A percentile compares a stretch with the other conserved stretches of the same genome.
phyloP scores from a whole-genome alignment of 139 green algal species.

The Micractinium sp. region DNA sequence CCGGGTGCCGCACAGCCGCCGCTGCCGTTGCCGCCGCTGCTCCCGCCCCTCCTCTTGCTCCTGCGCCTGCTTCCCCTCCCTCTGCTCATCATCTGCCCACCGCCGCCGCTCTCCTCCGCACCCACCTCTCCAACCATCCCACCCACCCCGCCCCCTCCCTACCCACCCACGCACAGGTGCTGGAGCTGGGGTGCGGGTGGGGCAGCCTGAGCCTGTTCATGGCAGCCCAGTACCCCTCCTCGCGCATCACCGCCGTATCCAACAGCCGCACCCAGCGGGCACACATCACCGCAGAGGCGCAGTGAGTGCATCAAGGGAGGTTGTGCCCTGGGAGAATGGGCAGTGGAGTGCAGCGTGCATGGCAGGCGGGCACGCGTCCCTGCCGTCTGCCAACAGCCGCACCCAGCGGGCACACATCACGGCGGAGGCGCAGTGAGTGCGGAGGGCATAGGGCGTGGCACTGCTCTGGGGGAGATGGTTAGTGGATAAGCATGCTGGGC shows the following conservation, averaged over 20 bases:
- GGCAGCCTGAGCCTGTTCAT: constrained; percentile 90
- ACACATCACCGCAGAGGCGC: constrained; percentile 73
- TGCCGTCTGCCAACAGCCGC: constrained; percentile 84
- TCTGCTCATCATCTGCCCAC: not conserved
- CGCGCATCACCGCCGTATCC: constrained; percentile 79
- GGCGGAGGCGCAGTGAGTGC: constrained; percentile 41
- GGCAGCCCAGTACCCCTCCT: constrained; percentile 72
- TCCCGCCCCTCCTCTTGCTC: too few species aligned
- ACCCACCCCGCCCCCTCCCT: not conserved
- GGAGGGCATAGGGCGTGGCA: too few species aligned
- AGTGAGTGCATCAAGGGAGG: too few species aligned
- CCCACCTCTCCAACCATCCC: not conserved
- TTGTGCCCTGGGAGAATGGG: too few species aligned
- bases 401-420: constrained; percentile 88
- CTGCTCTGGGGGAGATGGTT: not conserved
- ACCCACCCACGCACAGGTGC: not conserved
- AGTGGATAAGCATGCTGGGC: too few species aligned
- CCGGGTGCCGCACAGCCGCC: too few species aligned
- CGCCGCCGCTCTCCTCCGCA: too few species aligned
- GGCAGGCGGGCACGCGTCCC: constrained; percentile 54
- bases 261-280: constrained; percentile 89
- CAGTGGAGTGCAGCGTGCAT: too few species aligned
- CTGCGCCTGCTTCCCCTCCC: not conserved
- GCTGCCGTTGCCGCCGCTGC: not conserved
- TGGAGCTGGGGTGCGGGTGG: constrained; percentile 98